Evolutionary conservation across 2,329 filamentous ascomycete genomes (phyloP).

Genomic region (Hypoxylon rubiginosum): DNA sequence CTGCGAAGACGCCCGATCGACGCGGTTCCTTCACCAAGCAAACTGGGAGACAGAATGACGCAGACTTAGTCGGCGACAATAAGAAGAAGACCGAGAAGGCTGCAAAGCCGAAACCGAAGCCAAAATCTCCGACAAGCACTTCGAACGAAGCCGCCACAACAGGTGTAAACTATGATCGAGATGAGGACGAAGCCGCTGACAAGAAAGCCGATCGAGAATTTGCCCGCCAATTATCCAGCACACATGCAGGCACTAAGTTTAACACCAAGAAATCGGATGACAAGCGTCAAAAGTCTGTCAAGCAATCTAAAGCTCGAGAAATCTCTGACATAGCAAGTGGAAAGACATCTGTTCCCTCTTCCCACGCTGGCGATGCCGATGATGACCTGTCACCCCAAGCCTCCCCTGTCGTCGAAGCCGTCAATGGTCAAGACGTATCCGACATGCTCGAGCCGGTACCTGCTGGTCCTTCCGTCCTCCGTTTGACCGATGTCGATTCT

Average conservation of each 20-base stretch:
- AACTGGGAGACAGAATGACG: conserved; percentile 42
- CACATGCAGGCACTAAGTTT: conserved; percentile 77
- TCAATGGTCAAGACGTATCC: conserved; percentile 77
- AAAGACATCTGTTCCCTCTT: conserved; percentile 73
- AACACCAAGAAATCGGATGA: conserved; percentile 67
- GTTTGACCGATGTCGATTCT: conserved; percentile 77
- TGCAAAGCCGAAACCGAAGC: conserved; percentile 54
- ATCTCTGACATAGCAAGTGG: conserved; percentile 60
- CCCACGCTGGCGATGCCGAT: conserved; percentile 81
- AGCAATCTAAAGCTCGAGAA: conserved; percentile 74
- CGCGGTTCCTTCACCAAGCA: conserved; percentile 43
- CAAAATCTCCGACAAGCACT: conserved; percentile 51
- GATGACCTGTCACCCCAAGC: conserved; percentile 80
- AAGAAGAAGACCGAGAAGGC: conserved; percentile 57
- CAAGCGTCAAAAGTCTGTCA: conserved; percentile 77
- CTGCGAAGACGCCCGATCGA: conserved; percentile 27
- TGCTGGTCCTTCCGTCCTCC: conserved; percentile 79
- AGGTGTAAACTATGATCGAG: conserved; percentile 56
- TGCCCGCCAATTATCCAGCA: conserved; percentile 77
- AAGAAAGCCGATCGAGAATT: conserved; percentile 74
- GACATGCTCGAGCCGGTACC: conserved; percentile 89
- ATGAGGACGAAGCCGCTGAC: conserved; percentile 71
- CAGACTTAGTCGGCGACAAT: conserved; percentile 50
- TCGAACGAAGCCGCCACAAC: conserved; percentile 51
- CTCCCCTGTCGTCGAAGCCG: conserved; percentile 73